These are phyloP conservation scores for Saccharomycopsis fermentans DNA, from an alignment of 805 yeast species.

Conservation along the genomic window DNA sequence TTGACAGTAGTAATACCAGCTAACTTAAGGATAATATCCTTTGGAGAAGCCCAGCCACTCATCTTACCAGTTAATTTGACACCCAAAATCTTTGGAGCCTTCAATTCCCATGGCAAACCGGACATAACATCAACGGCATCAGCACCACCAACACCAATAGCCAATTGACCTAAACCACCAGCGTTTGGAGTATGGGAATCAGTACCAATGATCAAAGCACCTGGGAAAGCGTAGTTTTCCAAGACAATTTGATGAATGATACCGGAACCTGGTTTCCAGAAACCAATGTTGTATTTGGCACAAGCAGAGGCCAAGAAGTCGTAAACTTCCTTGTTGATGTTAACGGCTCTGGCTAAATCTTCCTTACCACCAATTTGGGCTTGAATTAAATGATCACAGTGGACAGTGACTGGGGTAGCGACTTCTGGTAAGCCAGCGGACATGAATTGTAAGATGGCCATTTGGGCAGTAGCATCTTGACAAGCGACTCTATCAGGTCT, in stretches of 20 bases:
- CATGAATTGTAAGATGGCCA: constrained; percentile 98
- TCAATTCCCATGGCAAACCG: constrained; percentile 97
- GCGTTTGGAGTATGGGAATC: constrained; percentile 99
- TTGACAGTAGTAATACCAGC: constrained; percentile 92
- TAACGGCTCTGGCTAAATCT: constrained; percentile 73
- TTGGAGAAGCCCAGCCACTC: constrained; percentile 94
- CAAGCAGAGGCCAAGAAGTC: constrained; percentile 91
- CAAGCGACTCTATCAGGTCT: constrained; percentile 97
- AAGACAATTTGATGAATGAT: constrained; percentile 96
- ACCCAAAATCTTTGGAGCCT: constrained; percentile 93
- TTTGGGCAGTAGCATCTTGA: constrained; percentile 99
- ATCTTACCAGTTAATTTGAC: constrained; percentile 84
- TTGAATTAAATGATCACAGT: constrained; percentile 96
- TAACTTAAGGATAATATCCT: constrained; percentile 86
- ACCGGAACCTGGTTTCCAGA: constrained; percentile 99
- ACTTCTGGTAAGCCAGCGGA: constrained; percentile 85
- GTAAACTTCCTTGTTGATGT: constrained; percentile 88
- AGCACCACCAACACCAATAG: constrained; percentile 99
- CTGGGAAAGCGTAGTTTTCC: constrained; percentile 95
- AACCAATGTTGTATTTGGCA: constrained; percentile 90
- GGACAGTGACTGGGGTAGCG: constrained; percentile 90
- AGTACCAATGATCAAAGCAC: constrained; percentile 94
- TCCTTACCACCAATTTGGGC: constrained; percentile 87
- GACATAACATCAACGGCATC: constrained; percentile 98
- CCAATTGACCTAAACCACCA: constrained; percentile 96